A percentile compares a stretch with the other conserved stretches of the same genome.
phyloP scores from a whole-genome alignment of 148 eudicot genomes.

The Linanthus parryae region DNA sequence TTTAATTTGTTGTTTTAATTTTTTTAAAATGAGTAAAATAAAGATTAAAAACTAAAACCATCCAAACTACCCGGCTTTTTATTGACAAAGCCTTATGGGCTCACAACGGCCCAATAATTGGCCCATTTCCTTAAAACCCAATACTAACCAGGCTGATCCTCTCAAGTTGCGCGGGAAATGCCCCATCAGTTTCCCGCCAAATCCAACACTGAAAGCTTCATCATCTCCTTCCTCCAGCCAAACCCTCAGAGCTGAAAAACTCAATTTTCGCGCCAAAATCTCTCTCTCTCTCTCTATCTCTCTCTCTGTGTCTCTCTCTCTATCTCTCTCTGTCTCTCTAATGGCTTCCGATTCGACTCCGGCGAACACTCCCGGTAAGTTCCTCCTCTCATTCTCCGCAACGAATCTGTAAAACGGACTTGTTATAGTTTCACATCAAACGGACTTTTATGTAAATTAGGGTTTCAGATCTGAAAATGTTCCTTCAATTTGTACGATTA shows the following conservation, averaged over 20 bases:
- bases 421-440: background rate
- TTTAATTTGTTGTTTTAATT: too few relatives aligned
- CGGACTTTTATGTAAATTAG: background rate
- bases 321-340: constrained; percentile 14
- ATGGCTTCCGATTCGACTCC: constrained; percentile 84
- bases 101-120: too few relatives aligned
- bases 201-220: background rate
- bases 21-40: too few relatives aligned
- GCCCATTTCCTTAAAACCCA: too few relatives aligned
- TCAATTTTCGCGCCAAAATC: background rate
- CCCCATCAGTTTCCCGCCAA: constrained; percentile 10
- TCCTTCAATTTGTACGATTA: background rate
- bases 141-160: too few relatives aligned
- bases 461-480: background rate
- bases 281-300: constrained; percentile 6
- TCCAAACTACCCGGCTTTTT: too few relatives aligned
- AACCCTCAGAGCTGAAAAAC: background rate
- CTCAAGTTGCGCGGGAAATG: too few relatives aligned
- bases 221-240: background rate
- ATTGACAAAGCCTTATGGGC: too few relatives aligned
- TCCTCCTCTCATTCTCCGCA: constrained; percentile 9
- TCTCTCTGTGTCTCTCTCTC: too few relatives aligned
- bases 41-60: too few relatives aligned
- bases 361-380: constrained; percentile 31
- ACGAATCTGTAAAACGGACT: background rate